phyloP scores from a whole-genome alignment of 495 filamentous ascomycete genomes.

The Hypoxylon fuscum region DNA sequence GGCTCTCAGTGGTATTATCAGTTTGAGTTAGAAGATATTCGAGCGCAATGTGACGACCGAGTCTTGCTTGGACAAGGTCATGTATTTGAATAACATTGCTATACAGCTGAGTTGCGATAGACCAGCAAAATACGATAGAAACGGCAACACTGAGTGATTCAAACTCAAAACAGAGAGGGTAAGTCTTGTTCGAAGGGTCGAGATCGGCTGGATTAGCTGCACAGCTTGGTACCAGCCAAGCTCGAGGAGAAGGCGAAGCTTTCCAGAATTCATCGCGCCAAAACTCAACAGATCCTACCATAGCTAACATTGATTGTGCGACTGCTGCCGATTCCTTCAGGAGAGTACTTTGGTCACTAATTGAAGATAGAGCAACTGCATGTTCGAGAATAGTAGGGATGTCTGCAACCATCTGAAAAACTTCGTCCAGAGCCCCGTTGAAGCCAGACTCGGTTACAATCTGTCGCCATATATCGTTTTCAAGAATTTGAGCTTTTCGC shows the following conservation, averaged over 20 bases:
- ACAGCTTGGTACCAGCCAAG: slow-evolving; percentile 19
- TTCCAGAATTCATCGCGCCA: slow-evolving; percentile 28
- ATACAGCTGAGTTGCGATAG: slow-evolving; percentile 16
- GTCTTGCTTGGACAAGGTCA: slow-evolving; percentile 12
- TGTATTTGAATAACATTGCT: slow-evolving; percentile 28
- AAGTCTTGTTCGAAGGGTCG: slow-evolving; percentile 14
- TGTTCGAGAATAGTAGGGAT: slow-evolving; percentile 19
- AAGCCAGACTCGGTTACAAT: slow-evolving; percentile 18
- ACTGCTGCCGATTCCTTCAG: slow-evolving; percentile 13
- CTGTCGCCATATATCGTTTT: slow-evolving; percentile 22
- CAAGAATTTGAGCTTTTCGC: slow-evolving; percentile 18
- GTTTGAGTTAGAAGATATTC: slow-evolving; percentile 5
- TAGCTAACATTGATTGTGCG: slow-evolving; percentile 1
- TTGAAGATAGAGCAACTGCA: slow-evolving; percentile 15
- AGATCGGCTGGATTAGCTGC: slow-evolving; percentile 13
- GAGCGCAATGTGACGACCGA: slow-evolving; percentile 12
- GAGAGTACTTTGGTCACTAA: slow-evolving; percentile 5
- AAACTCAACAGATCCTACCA: slow-evolving; percentile 11
- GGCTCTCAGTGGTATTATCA: not conserved
- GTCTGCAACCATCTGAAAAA: slow-evolving; percentile 21
- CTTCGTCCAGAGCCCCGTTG: slow-evolving; percentile 17
- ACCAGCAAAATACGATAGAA: slow-evolving; percentile 22
- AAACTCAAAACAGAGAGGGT: slow-evolving; percentile 28
- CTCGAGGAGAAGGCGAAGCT: slow-evolving; percentile 14
- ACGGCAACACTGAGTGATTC: slow-evolving; percentile 21